Evolutionary conservation across 1,284 basidiomycete species (phyloP).

Genomic region (Amylostereum areolatum): DNA sequence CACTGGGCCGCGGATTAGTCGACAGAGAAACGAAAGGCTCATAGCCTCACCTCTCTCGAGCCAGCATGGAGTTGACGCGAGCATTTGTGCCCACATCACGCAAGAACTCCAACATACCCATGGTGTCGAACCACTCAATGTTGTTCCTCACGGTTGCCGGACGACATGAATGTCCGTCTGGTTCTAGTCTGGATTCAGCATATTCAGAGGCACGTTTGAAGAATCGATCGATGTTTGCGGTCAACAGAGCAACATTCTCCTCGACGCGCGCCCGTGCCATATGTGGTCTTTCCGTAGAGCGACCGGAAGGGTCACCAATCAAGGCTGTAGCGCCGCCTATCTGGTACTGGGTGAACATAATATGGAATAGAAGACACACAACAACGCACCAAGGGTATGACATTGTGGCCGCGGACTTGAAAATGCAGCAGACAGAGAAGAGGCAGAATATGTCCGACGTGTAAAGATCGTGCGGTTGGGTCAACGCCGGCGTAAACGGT

Average conservation of each 20-base stretch:
- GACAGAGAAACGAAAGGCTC: too few species aligned
- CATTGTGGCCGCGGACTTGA: conserved; percentile 73
- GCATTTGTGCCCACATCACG: conserved; percentile 77
- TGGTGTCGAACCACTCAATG: conserved; percentile 71
- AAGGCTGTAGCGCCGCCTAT: conserved; percentile 94
- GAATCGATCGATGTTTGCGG: conserved; percentile 63
- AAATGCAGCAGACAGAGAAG: conserved; percentile 87
- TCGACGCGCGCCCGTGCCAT: conserved; percentile 57
- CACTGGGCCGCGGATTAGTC: conserved; percentile 39
- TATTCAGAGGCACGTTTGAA: conserved; percentile 66
- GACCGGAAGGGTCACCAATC: conserved; percentile 96
- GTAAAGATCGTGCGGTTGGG: conserved; percentile 84
- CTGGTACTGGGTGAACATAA: conserved; percentile 34
- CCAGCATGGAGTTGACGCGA: conserved; percentile 86
- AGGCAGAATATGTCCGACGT: conserved; percentile 92
- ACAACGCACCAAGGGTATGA: conserved; percentile 56
- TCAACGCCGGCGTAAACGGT: conserved; percentile 89
- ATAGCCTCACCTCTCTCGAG: conserved; percentile 73
- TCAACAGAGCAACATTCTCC: conserved; percentile 66
- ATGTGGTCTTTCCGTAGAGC: conserved; percentile 76
- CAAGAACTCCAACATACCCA: conserved; percentile 84
- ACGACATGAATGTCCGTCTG: conserved; percentile 13
- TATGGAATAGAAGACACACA: not conserved
- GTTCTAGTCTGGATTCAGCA: conserved; percentile 33
- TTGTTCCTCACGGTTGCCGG: conserved; percentile 72